Evolutionary conservation across 805 yeast genomes (phyloP), one percentile per base, ranked within the genome.

Genomic region (Candida nitratophila): DNA sequence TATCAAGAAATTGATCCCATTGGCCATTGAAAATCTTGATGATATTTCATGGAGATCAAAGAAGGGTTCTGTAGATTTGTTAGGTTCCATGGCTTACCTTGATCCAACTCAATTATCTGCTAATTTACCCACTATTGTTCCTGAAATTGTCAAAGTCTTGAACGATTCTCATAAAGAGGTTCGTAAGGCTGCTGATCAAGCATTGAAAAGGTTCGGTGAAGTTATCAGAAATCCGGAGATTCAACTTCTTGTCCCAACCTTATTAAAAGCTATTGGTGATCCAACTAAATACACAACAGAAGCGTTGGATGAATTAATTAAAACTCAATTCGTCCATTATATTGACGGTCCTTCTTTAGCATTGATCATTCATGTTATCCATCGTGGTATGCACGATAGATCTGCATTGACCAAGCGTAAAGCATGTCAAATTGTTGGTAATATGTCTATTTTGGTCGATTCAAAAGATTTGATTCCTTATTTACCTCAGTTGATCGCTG

Each of bases 281-380:
- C 98, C 99, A 32, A 85, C 97, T 0, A 86, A 79, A 53, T 69
- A 84, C 65, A 93, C 98, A 1, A 96, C 87, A 47, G 79, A 68
- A 12, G 97, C 98, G 0, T 69, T 93, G 45, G 95, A 89, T 55
- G 80, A 86, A 15, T 74, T 93, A 55, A 81, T 91, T 52, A 79
- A 79, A 54, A 93, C 99, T 0, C 95, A 91, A 53, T 93, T 93
- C 56, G 96, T 90, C 38, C 99, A 93, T 64, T 93, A 91, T 63
- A 91, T 93, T 52, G 99, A 93, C 66, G 96, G 97, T 19, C 98
- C 99, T 3, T 91, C 98, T 1, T 72, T 93, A 56, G 99, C 99
- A 0, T 74, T 93, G 55, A 88, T 93, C 44, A 87, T 90, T 49
- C 96, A 90, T 59, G 96, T 93, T 42, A 83, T 93, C 40, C 93